Evolutionary conservation across 2,329 filamentous ascomycete genomes (phyloP).

Genomic region (Botrytis elliptica): DNA sequence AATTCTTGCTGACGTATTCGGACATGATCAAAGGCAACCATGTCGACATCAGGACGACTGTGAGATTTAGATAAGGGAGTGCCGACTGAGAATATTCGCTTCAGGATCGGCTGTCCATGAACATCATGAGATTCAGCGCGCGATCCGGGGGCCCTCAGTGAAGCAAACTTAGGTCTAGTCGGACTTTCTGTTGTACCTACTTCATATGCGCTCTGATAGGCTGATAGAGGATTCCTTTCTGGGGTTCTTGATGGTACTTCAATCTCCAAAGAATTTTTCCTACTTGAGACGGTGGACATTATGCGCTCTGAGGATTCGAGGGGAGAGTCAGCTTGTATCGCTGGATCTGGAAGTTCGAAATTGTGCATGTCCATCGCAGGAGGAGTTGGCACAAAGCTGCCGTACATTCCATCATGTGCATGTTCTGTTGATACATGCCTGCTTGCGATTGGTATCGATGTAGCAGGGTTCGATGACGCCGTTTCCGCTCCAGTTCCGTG

Average conservation of each 20-base stretch:
- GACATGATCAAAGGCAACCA: conserved; percentile 61
- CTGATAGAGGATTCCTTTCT: conserved; percentile 4
- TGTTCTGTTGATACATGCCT: not conserved
- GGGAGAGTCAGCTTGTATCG: conserved; percentile 36
- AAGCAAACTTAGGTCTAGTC: conserved; percentile 31
- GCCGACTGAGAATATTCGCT: conserved; percentile 35
- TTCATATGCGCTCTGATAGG: conserved; percentile 43
- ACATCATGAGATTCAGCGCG: conserved; percentile 24
- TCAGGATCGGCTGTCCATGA: conserved; percentile 31
- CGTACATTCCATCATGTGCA: conserved; percentile 46
- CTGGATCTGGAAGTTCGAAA: conserved; percentile 61
- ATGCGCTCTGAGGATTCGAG: conserved; percentile 1
- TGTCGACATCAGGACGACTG: conserved; percentile 47
- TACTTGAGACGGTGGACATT: not conserved
- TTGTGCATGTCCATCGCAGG: conserved; percentile 41
- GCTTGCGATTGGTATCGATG: conserved; percentile 1
- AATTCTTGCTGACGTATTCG: conserved; percentile 80
- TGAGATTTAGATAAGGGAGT: conserved; percentile 42
- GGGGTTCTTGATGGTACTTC: conserved; percentile 1
- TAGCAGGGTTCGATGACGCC: not conserved
- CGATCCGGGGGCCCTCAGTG: conserved; percentile 27
- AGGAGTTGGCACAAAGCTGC: conserved; percentile 61
- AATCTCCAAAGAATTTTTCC: conserved; percentile 8
- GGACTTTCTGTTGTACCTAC: conserved; percentile 43
- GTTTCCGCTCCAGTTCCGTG: not conserved